Conservation (phyloP, 371 early-diverging fungal species). For the Saksenaea vasiformis region DNA sequence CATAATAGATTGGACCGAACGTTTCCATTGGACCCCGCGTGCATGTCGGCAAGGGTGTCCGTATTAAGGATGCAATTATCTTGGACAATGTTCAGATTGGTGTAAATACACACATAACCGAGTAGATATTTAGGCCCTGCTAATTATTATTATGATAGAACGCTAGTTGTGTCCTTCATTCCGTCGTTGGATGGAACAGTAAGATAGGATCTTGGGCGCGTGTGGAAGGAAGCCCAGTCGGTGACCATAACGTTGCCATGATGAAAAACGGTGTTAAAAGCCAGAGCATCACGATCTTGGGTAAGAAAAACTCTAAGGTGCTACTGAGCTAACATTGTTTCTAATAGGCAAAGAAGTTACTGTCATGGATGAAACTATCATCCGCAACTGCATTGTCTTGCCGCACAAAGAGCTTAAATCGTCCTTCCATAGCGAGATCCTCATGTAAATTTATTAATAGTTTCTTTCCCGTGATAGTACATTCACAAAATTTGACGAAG, state of each 20-base stretch:
- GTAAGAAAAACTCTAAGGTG: conserved; percentile 67
- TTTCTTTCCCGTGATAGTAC: not conserved
- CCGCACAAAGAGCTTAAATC: conserved; percentile 95
- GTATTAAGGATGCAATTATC: conserved; percentile 93
- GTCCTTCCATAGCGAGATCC: conserved; percentile 91
- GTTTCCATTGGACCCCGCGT: conserved; percentile 95
- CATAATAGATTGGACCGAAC: conserved; percentile 86
- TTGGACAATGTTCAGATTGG: conserved; percentile 95
- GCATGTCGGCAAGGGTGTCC: conserved; percentile 92
- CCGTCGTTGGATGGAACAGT: conserved; percentile 96
- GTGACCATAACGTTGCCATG: conserved; percentile 62
- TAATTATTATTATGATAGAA: conserved; percentile 26
- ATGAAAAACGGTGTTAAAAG: conserved; percentile 90
- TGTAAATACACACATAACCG: conserved; percentile 48
- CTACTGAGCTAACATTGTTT: conserved; percentile 58
- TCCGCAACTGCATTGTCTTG: conserved; percentile 95
- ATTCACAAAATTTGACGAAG: not conserved
- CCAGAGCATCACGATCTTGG: conserved; percentile 90
- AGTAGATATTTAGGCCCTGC: not conserved
- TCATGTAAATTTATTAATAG: conserved; percentile 72
- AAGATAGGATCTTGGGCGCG: conserved; percentile 94
- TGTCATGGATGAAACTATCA: conserved; percentile 88
- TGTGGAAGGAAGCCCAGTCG: conserved; percentile 85
- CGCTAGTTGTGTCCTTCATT: conserved; percentile 82
- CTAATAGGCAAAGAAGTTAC: conserved; percentile 78